These are phyloP conservation scores for Penicillium sp. DNA, from an alignment of 2,329 filamentous ascomycete species.

Conservation along the genomic window DNA sequence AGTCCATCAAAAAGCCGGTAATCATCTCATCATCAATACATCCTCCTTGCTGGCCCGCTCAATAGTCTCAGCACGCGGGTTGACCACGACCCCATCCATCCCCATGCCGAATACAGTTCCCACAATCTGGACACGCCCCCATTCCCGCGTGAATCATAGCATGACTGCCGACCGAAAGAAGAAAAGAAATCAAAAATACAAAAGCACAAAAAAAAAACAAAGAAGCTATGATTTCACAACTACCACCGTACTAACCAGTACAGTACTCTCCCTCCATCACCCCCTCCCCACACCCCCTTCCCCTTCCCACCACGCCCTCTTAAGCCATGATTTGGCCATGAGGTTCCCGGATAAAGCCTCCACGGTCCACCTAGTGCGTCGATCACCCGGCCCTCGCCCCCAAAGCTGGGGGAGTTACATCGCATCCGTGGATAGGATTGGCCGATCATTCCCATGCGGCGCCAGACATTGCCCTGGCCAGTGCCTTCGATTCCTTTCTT, in stretches of 20 bases:
- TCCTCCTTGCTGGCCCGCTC: constrained; percentile 17
- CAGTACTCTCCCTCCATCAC: not conserved
- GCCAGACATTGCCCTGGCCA: too few relatives aligned
- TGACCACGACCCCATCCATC: constrained; percentile 5
- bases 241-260: not conserved
- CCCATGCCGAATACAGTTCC: not conserved
- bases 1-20: not conserved
- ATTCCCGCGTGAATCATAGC: constrained; percentile 5
- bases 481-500: not conserved
- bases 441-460: constrained; percentile 30
- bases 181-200: not conserved
- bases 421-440: constrained; percentile 14
- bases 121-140: constrained; percentile 2
- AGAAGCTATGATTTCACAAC: not conserved
- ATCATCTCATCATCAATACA: constrained; percentile 2
- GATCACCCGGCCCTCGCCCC: constrained; percentile 24
- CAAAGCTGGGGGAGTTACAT: constrained; percentile 23
- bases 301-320: constrained; percentile 1
- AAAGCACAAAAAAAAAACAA: not conserved
- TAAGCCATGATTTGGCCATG: constrained; percentile 9
- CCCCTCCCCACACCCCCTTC: not conserved
- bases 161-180: not conserved
- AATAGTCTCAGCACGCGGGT: constrained; percentile 19
- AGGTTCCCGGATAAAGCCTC: constrained; percentile 3
- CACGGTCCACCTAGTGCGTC: constrained; percentile 5